Conservation (phyloP, 257 asterid genomes). For the Buddleja alternifolia region DNA sequence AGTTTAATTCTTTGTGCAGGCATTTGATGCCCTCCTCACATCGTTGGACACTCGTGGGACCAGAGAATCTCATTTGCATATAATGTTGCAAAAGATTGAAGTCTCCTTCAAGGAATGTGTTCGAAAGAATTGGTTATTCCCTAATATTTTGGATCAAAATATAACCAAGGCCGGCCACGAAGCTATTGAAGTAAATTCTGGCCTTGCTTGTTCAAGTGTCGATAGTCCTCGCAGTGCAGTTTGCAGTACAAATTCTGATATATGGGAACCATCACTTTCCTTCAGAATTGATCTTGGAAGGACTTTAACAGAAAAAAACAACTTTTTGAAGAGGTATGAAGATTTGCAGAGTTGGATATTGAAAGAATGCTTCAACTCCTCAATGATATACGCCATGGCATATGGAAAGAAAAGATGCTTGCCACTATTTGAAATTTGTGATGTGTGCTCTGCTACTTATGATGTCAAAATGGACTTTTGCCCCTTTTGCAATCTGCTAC, state of each 20-base stretch:
- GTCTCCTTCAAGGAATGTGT: slow-evolving; percentile 69
- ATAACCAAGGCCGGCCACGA: slow-evolving; percentile 37
- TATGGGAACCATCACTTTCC: slow-evolving; percentile 63
- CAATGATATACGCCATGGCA: slow-evolving; percentile 52
- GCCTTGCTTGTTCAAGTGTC: slow-evolving; percentile 41
- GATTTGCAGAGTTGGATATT: slow-evolving; percentile 80
- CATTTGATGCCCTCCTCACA: slow-evolving; percentile 71
- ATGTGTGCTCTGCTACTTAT: slow-evolving; percentile 58
- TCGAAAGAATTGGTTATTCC: slow-evolving; percentile 38
- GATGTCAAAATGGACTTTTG: slow-evolving; percentile 47
- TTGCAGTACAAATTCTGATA: slow-evolving; percentile 51
- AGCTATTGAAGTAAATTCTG: slow-evolving; percentile 43
- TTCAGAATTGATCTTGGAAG: slow-evolving; percentile 72
- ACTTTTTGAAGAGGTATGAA: slow-evolving; percentile 63
- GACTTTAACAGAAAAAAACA: slow-evolving; percentile 54
- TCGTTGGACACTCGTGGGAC: slow-evolving; percentile 91
- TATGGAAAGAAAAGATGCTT: slow-evolving; percentile 63
- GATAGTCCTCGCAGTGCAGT: slow-evolving; percentile 69
- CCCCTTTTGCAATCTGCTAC: slow-evolving; percentile 48
- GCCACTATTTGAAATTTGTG: slow-evolving; percentile 66
- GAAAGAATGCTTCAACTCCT: slow-evolving; percentile 75
- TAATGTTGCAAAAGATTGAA: slow-evolving; percentile 90
- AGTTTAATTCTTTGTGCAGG: slow-evolving; percentile 52
- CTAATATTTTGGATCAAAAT: slow-evolving; percentile 19
- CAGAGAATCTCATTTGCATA: slow-evolving; percentile 94